A percentile compares a stretch with the other conserved stretches of the same genome.
Conservation (phyloP, 768 basidiomycete genomes). For the Multifurca ochricompacta region DNA sequence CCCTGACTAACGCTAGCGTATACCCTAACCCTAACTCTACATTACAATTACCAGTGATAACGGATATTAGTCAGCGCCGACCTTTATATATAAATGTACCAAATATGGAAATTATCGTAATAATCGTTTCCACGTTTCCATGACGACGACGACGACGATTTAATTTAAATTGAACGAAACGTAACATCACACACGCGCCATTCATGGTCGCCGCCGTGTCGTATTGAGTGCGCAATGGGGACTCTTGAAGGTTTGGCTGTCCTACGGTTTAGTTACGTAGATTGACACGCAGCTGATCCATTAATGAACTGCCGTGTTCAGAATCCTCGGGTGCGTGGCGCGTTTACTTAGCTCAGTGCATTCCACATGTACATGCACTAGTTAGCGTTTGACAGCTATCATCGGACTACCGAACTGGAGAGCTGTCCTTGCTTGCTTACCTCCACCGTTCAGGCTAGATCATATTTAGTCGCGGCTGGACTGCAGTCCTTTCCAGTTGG, state of each 20-base stretch:
- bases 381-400: conserved; percentile 1
- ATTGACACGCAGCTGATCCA: not conserved
- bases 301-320: not conserved
- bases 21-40: conserved; percentile 1
- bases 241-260: no score
- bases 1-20: no score
- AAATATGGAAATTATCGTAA: not conserved
- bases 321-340: not conserved
- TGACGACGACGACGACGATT: no score
- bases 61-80: conserved; percentile 1
- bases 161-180: no score
- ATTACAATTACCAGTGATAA: not conserved
- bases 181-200: no score
- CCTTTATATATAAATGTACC: not conserved
- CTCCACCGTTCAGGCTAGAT: not conserved
- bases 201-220: not conserved
- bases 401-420: not conserved
- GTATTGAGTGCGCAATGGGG: no score
- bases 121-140: no score
- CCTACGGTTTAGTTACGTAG: not conserved
- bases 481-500: not conserved
- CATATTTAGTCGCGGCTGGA: not conserved
- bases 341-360: not conserved
- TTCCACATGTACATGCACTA: no score
- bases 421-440: not conserved